A percentile compares a stretch with the other conserved stretches of the same genome.
phyloP scores from a whole-genome alignment of 2,329 filamentous ascomycete species.

The Didymella pomorum region DNA sequence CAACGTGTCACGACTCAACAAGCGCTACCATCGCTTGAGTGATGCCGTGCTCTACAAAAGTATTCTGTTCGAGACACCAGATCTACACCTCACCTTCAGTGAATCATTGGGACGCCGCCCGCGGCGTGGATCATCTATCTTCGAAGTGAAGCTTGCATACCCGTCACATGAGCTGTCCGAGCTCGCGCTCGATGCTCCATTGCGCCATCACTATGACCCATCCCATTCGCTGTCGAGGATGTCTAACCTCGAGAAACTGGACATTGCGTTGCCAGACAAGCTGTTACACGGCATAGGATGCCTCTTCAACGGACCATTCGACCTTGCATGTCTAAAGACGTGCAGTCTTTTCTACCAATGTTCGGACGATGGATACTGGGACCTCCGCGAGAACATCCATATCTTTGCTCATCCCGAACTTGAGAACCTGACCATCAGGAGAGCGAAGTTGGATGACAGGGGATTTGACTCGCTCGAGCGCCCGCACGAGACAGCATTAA shows the following conservation, averaged over 20 bases:
- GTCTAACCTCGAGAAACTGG: slow-evolving; percentile 46
- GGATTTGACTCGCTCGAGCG: slow-evolving; percentile 44
- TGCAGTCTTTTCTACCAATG: slow-evolving; percentile 46
- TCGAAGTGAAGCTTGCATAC: slow-evolving; percentile 43
- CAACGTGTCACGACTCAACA: slow-evolving; percentile 42
- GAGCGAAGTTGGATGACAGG: slow-evolving; percentile 43
- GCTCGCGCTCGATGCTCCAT: slow-evolving; percentile 39
- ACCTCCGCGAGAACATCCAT: slow-evolving; percentile 46
- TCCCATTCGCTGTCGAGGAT: slow-evolving; percentile 45
- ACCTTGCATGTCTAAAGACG: slow-evolving; percentile 42
- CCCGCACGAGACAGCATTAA: slow-evolving; percentile 40
- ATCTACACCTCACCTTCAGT: slow-evolving; percentile 46
- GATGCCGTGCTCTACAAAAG: slow-evolving; percentile 45
- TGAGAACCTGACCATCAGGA: slow-evolving; percentile 38
- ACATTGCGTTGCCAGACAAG: slow-evolving; percentile 42
- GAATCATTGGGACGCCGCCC: slow-evolving; percentile 43
- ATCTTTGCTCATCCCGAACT: slow-evolving; percentile 45
- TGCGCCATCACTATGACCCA: slow-evolving; percentile 41
- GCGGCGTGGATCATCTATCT: slow-evolving; percentile 44
- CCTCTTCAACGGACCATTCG: slow-evolving; percentile 46
- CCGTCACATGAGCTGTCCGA: slow-evolving; percentile 43
- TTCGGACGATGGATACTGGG: slow-evolving; percentile 44
- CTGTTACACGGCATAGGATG: slow-evolving; percentile 42
- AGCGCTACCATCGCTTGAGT: slow-evolving; percentile 41
- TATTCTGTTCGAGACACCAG: slow-evolving; percentile 43